Base-by-base conservation (phyloP, 2,329 filamentous ascomycete species). In the Cucurbitaria berberidis region DNA sequence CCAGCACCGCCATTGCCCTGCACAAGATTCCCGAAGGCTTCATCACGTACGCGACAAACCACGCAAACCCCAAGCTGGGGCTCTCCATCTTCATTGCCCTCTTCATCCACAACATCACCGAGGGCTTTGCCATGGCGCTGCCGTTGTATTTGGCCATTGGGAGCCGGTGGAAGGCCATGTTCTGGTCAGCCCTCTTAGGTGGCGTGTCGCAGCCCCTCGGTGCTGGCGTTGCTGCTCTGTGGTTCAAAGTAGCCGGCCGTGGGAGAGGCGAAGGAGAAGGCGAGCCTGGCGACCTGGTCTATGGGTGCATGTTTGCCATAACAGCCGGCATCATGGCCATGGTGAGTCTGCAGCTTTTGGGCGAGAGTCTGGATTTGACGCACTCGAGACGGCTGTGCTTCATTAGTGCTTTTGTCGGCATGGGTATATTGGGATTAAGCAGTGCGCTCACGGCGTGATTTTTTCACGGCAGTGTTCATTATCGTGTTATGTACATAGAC, bases 41-140 rank as follows among this genome's bases (percentile, higher is more conserved):
- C 75, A 88, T 99, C 64, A 98, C 93, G 1, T 99, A 96, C 73
- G 93, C 95, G 9, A 97, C 95, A 9, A 99, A 98, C 75, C 95
- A 99, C 72, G 93, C 92, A 11, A 98, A 93, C 72, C 93, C 95
- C 0, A 81, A 84, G 0, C 85, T 99, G 0, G 95, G 95, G 18
- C 86, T 96, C 75, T 89, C 90, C 46, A 91, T 99, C 48, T 99
- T 99, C 77, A 85, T 98, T 74, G 93, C 95, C 0, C 84, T 99
- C 7, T 96, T 96, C 71, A 93, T 99, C 53, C 95, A 99, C 82
- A 99, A 98, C 77, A 96, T 99, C 68, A 93, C 91, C 24, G 95
- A 99, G 78, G 95, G 95, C 1, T 98, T 98, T 72, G 91, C 93
- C 57, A 89, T 99, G 83, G 91, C 92, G 0, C 79, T 99, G 0